Conservation (phyloP, 768 basidiomycete species). For the Hydnomerulius pinastri region DNA sequence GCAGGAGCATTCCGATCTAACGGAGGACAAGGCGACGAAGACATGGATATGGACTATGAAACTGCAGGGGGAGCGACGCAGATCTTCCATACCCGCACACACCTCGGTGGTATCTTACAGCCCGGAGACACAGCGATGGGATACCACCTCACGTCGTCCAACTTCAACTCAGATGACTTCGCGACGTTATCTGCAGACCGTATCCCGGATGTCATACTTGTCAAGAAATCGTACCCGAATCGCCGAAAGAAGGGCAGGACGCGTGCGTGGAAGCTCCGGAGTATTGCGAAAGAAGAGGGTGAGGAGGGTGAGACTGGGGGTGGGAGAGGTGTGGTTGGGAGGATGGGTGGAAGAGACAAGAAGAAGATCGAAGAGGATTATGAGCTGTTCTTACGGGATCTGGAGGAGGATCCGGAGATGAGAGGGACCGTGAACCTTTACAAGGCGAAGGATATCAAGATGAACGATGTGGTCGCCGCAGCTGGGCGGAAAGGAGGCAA, state of each 20-base stretch:
- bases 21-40: conserved; percentile 43
- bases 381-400: conserved; percentile 89
- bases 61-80: conserved; percentile 60
- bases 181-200: conserved; percentile 62
- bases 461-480: conserved; percentile 40
- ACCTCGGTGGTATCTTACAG: conserved; percentile 90
- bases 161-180: conserved; percentile 92
- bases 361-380: conserved; percentile 97
- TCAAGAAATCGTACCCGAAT: conserved; percentile 95
- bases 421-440: conserved; percentile 86
- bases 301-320: conserved; percentile 81
- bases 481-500: conserved; percentile 21
- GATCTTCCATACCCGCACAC: conserved; percentile 95
- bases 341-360: conserved; percentile 87
- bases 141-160: conserved; percentile 84
- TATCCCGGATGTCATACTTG: conserved; percentile 89
- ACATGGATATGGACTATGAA: conserved; percentile 63
- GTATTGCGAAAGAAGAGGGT: conserved; percentile 90
- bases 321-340: conserved; percentile 84
- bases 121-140: conserved; percentile 94
- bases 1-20: conserved; percentile 74
- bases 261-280: conserved; percentile 85
- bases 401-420: conserved; percentile 95
- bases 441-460: conserved; percentile 60
- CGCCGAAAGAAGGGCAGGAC: conserved; percentile 87